phyloP scores from a whole-genome alignment of 2,329 filamentous ascomycete species.

The Botrytis elliptica region DNA sequence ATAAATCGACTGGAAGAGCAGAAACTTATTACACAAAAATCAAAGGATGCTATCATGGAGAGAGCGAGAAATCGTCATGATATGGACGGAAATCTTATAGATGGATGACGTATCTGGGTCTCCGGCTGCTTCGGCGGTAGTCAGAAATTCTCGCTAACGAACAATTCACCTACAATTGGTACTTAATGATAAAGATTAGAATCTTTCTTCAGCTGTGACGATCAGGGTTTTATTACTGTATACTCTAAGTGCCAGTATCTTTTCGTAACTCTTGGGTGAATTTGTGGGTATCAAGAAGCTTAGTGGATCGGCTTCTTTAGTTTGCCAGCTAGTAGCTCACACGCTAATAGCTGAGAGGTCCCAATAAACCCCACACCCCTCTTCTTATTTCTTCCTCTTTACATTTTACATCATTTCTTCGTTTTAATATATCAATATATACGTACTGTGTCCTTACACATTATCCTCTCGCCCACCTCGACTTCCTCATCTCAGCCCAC shows the following conservation, averaged over 20 bases:
- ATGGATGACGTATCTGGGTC: constrained; percentile 24
- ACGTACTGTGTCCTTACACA: neutral
- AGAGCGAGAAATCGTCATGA: constrained; percentile 51
- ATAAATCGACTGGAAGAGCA: constrained; percentile 69
- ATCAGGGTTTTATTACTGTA: neutral
- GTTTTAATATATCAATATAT: neutral
- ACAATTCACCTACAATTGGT: neutral
- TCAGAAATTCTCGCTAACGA: neutral
- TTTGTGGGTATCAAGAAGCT: neutral
- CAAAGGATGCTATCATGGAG: constrained; percentile 58
- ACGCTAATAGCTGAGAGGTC: neutral
- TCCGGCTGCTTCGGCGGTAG: neutral
- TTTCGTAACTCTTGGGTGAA: neutral
- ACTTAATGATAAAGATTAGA: neutral
- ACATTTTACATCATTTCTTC: neutral
- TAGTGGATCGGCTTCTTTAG: neutral
- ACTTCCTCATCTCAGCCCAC: neutral
- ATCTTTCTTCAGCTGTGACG: neutral
- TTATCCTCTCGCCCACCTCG: too few relatives aligned
- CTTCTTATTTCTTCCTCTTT: neutral
- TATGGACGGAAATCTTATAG: constrained; percentile 40
- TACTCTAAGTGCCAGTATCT: neutral
- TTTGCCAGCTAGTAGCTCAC: neutral
- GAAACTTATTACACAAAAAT: constrained; percentile 55
- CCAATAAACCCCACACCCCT: neutral